Base-by-base conservation (phyloP, 352 stramenopile species). In the Blastocystis sp. region DNA sequence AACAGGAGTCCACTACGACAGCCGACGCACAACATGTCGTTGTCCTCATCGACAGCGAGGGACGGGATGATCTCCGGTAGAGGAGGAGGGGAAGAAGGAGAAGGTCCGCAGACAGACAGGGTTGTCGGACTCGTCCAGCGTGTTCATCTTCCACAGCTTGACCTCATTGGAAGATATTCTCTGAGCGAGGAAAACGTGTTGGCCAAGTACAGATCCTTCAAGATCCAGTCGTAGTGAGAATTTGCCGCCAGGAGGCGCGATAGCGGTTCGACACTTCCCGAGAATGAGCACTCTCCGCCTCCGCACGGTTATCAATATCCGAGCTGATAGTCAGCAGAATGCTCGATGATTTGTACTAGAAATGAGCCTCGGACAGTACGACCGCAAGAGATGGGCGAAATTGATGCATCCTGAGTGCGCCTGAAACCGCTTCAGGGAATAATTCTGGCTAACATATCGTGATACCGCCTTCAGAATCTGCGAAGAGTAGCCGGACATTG, bases 381-480 rank as follows among this genome's bases (percentile, higher is more conserved):
- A 74, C 19, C 52, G 34, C n/a, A 86, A 48, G 7, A 76, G 41
- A 62, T 69, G 9, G 17, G 43, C 45, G 60, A 23, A 52, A 48
- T 86, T 86, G 21, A 86, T 70, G 40, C 76, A 86, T 62, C 64
- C 61, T 10, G 52, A 5, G 21, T 76, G 64, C 43, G 76, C 76
- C 40, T 86, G 43, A 14, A 86, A 70, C 40, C 76, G 34, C 2
- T 61, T 70, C 64, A 86, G 41, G 1, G 61, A 76, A 23, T 76
- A 86, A 28, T 86, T 69, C 43, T 76, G 61, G 40, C 74, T 76
- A n/a, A 9, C 28, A 76, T 34, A 86, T 76, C 11, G 76, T 86
- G n/a, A 86, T 61, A 74, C 76, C 76, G 34, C 76, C 76, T 40
- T 86, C 76, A 1, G 76, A 86, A 62, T 86, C 76, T 40, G 28